Conservation (phyloP, 768 basidiomycete species). For the Leccinellum luteum region DNA sequence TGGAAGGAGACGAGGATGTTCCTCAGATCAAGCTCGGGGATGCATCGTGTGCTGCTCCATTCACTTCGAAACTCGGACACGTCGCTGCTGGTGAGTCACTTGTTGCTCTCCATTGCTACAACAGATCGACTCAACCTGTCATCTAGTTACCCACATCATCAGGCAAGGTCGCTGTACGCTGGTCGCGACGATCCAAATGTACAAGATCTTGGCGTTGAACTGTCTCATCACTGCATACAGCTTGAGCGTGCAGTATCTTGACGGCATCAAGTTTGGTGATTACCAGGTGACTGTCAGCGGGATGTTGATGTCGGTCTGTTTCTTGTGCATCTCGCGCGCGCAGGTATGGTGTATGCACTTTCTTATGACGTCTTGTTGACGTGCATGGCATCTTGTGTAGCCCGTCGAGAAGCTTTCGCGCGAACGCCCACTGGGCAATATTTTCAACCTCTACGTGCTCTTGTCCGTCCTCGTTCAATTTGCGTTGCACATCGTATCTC, state of each 20-base stretch:
- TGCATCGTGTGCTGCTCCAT: slow-evolving; percentile 97
- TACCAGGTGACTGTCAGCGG: slow-evolving; percentile 98
- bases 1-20: slow-evolving; percentile 93
- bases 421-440: slow-evolving; percentile 91
- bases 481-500: slow-evolving; percentile 83
- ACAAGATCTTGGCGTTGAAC: slow-evolving; percentile 97
- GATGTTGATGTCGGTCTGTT: slow-evolving; percentile 92
- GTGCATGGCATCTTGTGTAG: slow-evolving; percentile 50
- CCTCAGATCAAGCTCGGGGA: slow-evolving; percentile 99
- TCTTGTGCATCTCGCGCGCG: slow-evolving; percentile 95
- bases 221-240: slow-evolving; percentile 99
- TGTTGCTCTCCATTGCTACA: not conserved
- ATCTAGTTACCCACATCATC: slow-evolving; percentile 89
- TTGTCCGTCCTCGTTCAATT: slow-evolving; percentile 92
- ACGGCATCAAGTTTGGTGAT: slow-evolving; percentile 99
- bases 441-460: slow-evolving; percentile 95
- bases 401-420: slow-evolving; percentile 95
- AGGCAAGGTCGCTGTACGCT: slow-evolving; percentile 98
- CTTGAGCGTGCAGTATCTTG: slow-evolving; percentile 94
- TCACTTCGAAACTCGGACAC: slow-evolving; percentile 97
- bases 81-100: slow-evolving; percentile 83
- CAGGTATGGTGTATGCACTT: slow-evolving; percentile 57
- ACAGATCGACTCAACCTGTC: not conserved
- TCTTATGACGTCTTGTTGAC: not conserved
- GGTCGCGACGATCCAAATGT: slow-evolving; percentile 99